Conservation (phyloP, 176 grass and related monocot species). For the Oryza coarctata region DNA sequence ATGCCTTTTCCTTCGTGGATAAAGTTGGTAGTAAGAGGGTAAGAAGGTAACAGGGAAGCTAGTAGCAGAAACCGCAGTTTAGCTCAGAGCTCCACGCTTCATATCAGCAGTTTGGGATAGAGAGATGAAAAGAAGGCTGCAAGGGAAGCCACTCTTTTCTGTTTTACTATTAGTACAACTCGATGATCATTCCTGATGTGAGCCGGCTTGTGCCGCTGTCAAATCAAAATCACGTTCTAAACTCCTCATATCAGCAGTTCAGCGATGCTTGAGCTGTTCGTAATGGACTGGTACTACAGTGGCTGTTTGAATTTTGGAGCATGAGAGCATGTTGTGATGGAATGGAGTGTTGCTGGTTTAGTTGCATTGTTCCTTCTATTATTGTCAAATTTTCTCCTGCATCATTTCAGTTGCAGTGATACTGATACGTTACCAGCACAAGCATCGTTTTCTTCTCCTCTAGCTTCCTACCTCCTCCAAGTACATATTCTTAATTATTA, state of each 20-base stretch:
- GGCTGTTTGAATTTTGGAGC: too few species aligned
- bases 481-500: slow-evolving; percentile 12
- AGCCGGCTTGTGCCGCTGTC: not conserved
- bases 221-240: slow-evolving; percentile 23
- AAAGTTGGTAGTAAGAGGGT: slow-evolving; percentile 15
- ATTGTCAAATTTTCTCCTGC: slow-evolving; percentile 25
- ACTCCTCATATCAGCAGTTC: not conserved
- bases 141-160: slow-evolving; percentile 15
- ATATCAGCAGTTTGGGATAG: not conserved
- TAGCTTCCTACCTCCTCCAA: not conserved
- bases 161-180: not conserved
- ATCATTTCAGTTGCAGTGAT: not conserved
- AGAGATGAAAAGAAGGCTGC: slow-evolving; percentile 19
- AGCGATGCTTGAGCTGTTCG: not conserved
- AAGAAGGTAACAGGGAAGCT: too few species aligned
- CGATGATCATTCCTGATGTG: not conserved
- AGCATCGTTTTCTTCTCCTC: not conserved
- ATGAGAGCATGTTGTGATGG: slow-evolving; percentile 21
- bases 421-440: not conserved
- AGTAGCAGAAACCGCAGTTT: slow-evolving; percentile 20
- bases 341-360: slow-evolving; percentile 7
- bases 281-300: not conserved
- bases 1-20: slow-evolving; percentile 29
- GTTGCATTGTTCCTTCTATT: slow-evolving; percentile 36
- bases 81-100: not conserved